phyloP scores from a whole-genome alignment of 2,329 filamentous ascomycete genomes.

The Xylariaceae sp. region DNA sequence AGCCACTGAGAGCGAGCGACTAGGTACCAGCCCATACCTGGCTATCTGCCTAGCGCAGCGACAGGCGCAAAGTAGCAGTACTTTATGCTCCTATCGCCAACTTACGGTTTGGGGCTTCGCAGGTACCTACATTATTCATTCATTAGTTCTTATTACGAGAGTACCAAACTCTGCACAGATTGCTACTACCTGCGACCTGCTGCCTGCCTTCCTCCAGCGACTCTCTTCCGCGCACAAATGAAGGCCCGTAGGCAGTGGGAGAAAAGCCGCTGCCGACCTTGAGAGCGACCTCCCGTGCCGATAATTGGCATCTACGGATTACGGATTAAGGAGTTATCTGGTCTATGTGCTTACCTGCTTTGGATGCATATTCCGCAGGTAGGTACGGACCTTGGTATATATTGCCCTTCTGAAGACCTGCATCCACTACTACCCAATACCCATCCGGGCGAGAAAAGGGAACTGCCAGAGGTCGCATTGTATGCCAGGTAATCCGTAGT shows the following conservation, averaged over 20 bases:
- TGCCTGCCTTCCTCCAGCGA: too few relatives aligned
- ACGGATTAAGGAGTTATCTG: neutral
- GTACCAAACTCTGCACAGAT: neutral
- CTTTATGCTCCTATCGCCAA: neutral
- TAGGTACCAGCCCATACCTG: neutral
- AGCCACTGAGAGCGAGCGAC: neutral
- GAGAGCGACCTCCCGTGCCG: neutral
- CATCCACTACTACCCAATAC: too few relatives aligned
- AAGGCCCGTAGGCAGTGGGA: neutral
- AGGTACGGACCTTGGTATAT: neutral
- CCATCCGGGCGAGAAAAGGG: too few relatives aligned
- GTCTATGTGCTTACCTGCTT: neutral
- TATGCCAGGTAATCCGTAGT: neutral
- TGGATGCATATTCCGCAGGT: neutral
- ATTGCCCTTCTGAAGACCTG: neutral
- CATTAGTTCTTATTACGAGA: neutral
- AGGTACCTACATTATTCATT: neutral
- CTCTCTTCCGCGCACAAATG: neutral
- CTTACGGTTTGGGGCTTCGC: neutral
- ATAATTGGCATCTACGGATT: too few relatives aligned
- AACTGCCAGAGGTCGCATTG: too few relatives aligned
- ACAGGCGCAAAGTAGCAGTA: neutral
- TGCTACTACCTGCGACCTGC: neutral
- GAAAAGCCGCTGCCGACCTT: neutral
- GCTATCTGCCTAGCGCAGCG: neutral